Conservation (phyloP, 441 rosid genomes). For the Viola pubescens region DNA sequence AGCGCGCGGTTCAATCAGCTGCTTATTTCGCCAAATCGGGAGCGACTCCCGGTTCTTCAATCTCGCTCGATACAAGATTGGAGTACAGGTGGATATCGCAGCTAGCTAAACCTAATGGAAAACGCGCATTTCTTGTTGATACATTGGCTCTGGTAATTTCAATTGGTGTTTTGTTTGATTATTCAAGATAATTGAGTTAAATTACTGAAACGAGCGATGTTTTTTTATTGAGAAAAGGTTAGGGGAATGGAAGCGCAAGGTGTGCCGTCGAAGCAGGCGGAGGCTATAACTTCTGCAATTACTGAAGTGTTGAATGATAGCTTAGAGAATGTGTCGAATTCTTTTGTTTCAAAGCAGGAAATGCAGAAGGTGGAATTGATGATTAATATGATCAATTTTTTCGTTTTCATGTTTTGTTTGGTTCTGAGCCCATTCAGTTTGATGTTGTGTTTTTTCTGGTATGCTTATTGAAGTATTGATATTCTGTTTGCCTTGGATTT, state of each 20-base stretch:
- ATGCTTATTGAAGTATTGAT: neutral
- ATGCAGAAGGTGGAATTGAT: constrained; percentile 59
- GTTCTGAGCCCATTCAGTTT: neutral
- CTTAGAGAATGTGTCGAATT: constrained; percentile 73
- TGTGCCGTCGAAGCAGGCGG: constrained; percentile 84
- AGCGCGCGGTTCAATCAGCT: constrained; percentile 38
- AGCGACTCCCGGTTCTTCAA: constrained; percentile 15
- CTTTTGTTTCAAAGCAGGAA: constrained; percentile 70
- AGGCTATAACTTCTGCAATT: constrained; percentile 78
- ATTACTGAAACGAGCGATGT: neutral
- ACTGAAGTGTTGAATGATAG: constrained; percentile 83
- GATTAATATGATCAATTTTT: neutral
- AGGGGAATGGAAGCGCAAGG: constrained; percentile 83
- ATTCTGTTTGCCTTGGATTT: neutral
- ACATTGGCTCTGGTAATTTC: constrained; percentile 65
- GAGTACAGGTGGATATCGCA: constrained; percentile 42
- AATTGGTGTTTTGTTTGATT: neutral
- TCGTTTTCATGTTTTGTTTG: neutral
- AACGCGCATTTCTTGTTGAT: constrained; percentile 83
- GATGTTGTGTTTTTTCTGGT: neutral
- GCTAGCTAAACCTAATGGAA: constrained; percentile 37
- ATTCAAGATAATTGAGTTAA: too few species aligned
- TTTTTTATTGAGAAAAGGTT: constrained; percentile 34
- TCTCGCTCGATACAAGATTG: constrained; percentile 19
- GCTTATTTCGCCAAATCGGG: constrained; percentile 24